Conservation (phyloP, 176 grass and related monocot genomes). For the Hordeum vulgare region MorexV3_pseudomolecules_assembly NC_058519.1:231307161-231307660, state of each 20-base stretch:
- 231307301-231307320: not conserved
- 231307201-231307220: slow-evolving; percentile 6
- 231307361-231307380: not conserved
- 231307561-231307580: too few relatives aligned
- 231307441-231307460: not conserved
- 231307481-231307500: too few relatives aligned
- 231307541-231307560: too few relatives aligned
- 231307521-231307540: not conserved
- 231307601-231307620: too few relatives aligned
- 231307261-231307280: not conserved
- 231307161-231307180: slow-evolving; percentile 6
- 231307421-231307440: not conserved
- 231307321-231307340: not conserved
- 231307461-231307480: too few relatives aligned
- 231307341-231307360: not conserved
- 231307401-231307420: not conserved
- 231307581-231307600: too few relatives aligned
- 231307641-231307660: too few relatives aligned
- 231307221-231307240: slow-evolving; percentile 26
- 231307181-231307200: slow-evolving; percentile 1
- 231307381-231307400: not conserved
- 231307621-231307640: too few relatives aligned
- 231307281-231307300: not conserved
- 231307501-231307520: not conserved
- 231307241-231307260: not conserved